Base-by-base conservation (phyloP, 352 stramenopile genomes). In the Albugo laibachii region DNA sequence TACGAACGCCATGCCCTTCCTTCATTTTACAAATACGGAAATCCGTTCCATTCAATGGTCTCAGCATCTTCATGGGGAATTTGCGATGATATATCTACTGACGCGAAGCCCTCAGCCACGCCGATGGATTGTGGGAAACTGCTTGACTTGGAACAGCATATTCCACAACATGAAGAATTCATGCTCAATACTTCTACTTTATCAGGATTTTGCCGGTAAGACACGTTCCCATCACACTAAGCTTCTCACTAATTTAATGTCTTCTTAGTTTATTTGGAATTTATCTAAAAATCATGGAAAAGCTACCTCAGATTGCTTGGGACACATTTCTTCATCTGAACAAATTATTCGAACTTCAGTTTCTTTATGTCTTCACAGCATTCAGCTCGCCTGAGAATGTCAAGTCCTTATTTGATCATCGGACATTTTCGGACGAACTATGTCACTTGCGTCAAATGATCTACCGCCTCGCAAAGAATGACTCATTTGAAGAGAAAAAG, bases 251-350 rank as follows among this genome's bases (percentile, higher is more conserved):
- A 18, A 45, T 13, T 36, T 19, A 37, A 12, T 44, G 14, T 42
- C 12, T 38, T 48, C 12, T 16, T 44, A 87, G 77, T 0, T 63
- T 91, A 24, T 85, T 71, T 24, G 78, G 78, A 34, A 62, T 85
- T 11, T 87, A 92, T 43, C 46, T 92, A 40, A 92, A 92, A 61
- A 84, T 88, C 63, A 88, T 92, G 75, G 61, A 87, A 47, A 61
- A 87, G 21, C 47, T 92, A 39, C 75, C 75, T 12, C 63, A 80
- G 27, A 66, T 83, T 20, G 55, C 62, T 13, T 85, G 69, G 66
- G 69, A 88, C 27, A 56, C 74, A 16, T 80, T 85, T 51, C 50
- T 67, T 27, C 62, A 66, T 44, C 58, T 92, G n/a, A 73, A 80
- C 48, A 76, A 73, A 42, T 45, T 88, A 18, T 81, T 83, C 24